Conservation (phyloP, 768 basidiomycete species). For the Rhizopogon sp. region DNA sequence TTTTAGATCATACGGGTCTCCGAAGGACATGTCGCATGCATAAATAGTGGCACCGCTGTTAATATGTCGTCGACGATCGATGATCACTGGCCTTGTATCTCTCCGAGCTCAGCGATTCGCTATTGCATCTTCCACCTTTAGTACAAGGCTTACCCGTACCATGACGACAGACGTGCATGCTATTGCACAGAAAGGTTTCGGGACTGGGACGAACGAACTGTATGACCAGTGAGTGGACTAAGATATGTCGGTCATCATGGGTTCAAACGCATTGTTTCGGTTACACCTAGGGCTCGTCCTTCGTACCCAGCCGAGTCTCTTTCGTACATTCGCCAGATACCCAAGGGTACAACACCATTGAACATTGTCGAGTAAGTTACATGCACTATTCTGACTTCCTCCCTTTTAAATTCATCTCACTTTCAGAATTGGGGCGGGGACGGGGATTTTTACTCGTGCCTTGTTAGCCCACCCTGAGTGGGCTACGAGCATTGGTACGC, state of each 20-base stretch:
- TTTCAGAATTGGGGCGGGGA: conserved; percentile 73
- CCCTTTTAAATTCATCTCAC: conserved; percentile 1
- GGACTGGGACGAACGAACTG: conserved; percentile 74
- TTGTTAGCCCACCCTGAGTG: conserved; percentile 61
- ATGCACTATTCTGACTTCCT: background rate
- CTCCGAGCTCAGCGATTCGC: background rate
- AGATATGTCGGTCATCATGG: background rate
- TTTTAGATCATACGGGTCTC: background rate
- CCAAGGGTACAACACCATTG: conserved; percentile 35
- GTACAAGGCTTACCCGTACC: background rate
- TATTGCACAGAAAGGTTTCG: conserved; percentile 73
- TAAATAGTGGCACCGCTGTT: background rate
- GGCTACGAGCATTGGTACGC: conserved; percentile 41
- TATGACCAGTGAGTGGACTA: conserved; percentile 55
- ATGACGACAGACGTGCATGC: conserved; percentile 47
- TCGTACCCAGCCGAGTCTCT: conserved; percentile 71
- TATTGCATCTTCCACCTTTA: background rate
- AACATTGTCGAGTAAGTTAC: conserved; percentile 66
- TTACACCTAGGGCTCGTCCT: conserved; percentile 60
- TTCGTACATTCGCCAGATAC: conserved; percentile 48
- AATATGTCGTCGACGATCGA: background rate
- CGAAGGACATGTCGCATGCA: background rate
- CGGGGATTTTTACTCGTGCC: conserved; percentile 85
- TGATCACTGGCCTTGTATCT: background rate
- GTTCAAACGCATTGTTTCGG: background rate